A percentile compares a stretch with the other conserved stretches of the same genome.
Evolutionary conservation across 352 stramenopile species (phyloP).

Genomic region (Phytophthora uliginosa): DNA sequence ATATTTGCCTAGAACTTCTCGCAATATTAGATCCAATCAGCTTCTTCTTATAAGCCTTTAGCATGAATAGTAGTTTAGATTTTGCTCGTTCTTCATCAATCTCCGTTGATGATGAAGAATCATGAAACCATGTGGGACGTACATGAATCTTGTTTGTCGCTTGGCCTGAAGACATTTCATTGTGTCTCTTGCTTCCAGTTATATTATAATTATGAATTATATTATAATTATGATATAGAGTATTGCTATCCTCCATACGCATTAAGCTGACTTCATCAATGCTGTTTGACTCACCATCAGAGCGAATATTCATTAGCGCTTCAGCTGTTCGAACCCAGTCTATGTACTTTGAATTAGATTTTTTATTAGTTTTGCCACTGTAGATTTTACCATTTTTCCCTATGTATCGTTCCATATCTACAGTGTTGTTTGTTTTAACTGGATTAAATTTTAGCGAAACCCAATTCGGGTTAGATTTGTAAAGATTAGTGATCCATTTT

Average conservation of each 20-base stretch:
- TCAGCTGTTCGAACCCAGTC: neutral
- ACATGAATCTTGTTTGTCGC: no score
- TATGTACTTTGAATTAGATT: neutral
- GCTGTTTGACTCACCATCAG: neutral
- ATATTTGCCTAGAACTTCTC: neutral
- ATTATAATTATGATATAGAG: neutral
- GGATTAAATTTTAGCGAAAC: neutral
- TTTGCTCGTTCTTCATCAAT: neutral
- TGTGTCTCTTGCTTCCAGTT: neutral
- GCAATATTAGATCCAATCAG: neutral
- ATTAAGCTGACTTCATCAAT: neutral
- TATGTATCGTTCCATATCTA: neutral
- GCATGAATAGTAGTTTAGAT: slow-evolving; percentile 8
- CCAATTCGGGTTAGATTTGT: neutral
- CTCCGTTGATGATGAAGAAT: neutral
- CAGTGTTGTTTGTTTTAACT: neutral
- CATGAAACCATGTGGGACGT: neutral
- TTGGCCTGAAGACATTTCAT: no score
- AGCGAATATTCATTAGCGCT: neutral
- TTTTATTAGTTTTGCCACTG: neutral
- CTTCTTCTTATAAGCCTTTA: slow-evolving; percentile 5
- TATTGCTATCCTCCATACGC: neutral
- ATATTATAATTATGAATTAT: neutral
- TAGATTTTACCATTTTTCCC: neutral
- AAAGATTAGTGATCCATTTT: neutral